Base-by-base conservation (phyloP, 352 stramenopile species). In the Achlya hypogyna region DNA sequence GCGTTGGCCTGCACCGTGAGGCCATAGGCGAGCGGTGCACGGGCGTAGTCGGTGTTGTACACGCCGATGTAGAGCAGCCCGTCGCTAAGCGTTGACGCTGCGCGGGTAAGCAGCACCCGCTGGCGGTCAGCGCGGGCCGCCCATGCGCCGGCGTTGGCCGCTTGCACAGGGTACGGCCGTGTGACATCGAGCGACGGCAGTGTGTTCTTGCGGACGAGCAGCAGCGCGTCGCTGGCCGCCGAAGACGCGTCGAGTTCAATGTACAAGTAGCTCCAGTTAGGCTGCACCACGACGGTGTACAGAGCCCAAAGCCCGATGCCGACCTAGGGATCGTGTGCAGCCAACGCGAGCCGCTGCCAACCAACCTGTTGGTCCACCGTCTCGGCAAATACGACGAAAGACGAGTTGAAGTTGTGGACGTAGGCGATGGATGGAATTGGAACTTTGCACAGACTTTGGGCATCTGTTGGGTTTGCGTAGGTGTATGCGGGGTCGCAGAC, bases 1-100 rank as follows among this genome's bases (percentile, higher is more conserved):
- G 52, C 53, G 23, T 75, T 87, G 27, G 69, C 71, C 34, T 89
- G 82, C 25, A 91, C 82, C 0, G 71, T 77, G 4, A 91, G 73
- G 2, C 56, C 63, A 47, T 86, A 91, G 0, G 72, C 71, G 6
- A 93, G 73, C 3, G 73, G 52, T 0, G 62, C 74, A 0, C 75
- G 70, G 5, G 79, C 84, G 51, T 91, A 93, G n/a, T 59, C 69
- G 31, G 77, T 86, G 66, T 91, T 93, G 71, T 77, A 80, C 14
- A 93, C 72, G 8, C 79, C 79, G 25, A 91, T 75, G 65, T 89
- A 93, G 69, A 89, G 88, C 38, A 93, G 47, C 0, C 79, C 84
- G 1, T 81, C 81, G 51, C 79, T 87, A 16, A 93, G 71, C 9
- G 82, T 90, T 1, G 78, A 88, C 8, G 77, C 71, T 0, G 82